phyloP scores from a whole-genome alignment of 805 yeast species.

The Priceomyces castillae region DNA sequence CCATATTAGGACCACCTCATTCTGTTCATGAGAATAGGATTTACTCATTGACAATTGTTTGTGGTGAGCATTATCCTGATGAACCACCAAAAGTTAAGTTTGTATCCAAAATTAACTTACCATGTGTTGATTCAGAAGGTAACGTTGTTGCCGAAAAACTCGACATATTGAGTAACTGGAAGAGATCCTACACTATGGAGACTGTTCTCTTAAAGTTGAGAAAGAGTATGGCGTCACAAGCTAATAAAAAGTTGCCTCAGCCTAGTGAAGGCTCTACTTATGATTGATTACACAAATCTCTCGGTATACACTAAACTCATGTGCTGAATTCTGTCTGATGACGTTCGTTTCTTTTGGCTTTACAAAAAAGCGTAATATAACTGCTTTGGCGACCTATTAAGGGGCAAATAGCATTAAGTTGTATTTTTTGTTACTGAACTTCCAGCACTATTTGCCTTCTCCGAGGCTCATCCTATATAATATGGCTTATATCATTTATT shows the following conservation, averaged over 20 bases:
- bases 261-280: conserved; percentile 87
- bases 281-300: conserved; percentile 10
- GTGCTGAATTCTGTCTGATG: too few species aligned
- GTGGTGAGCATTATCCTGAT: conserved; percentile 86
- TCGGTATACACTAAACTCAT: too few species aligned
- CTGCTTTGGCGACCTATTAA: too few species aligned
- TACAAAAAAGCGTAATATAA: too few species aligned
- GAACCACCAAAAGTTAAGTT: conserved; percentile 82
- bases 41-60: conserved; percentile 74
- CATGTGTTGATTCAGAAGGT: conserved; percentile 80
- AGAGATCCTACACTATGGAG: conserved; percentile 88
- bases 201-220: conserved; percentile 85
- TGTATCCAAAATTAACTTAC: conserved; percentile 80
- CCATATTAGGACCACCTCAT: conserved; percentile 96
- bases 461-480: not conserved
- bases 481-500: not conserved
- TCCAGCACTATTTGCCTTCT: not conserved
- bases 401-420: too few species aligned
- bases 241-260: conserved; percentile 82
- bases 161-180: conserved; percentile 79
- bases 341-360: too few species aligned
- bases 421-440: not conserved
- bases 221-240: conserved; percentile 75
- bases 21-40: conserved; percentile 87
- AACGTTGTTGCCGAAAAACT: conserved; percentile 44